Evolutionary conservation across 768 basidiomycete species (phyloP).

Genomic region (Podaxis sp.): DNA sequence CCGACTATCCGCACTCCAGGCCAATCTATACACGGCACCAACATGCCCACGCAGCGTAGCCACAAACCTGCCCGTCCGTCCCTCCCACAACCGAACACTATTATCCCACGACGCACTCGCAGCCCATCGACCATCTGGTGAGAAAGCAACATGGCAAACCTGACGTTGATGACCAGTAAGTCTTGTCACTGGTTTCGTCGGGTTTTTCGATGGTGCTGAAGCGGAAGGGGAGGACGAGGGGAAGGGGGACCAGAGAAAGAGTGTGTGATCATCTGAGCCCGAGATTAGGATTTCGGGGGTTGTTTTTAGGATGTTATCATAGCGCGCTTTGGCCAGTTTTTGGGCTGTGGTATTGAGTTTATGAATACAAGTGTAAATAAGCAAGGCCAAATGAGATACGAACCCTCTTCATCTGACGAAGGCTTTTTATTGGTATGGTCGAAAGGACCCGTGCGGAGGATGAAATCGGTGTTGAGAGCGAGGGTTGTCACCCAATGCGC

Average conservation of each 20-base stretch:
- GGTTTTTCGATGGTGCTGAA: slow-evolving; percentile 26
- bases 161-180: slow-evolving; percentile 95
- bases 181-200: slow-evolving; percentile 54
- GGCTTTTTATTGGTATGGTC: slow-evolving; percentile 85
- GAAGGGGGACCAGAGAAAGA: slow-evolving; percentile 93
- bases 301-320: slow-evolving; percentile 63
- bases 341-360: slow-evolving; percentile 52
- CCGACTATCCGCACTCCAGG: slow-evolving; percentile 94
- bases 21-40: slow-evolving; percentile 89
- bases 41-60: slow-evolving; percentile 92
- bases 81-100: slow-evolving; percentile 91
- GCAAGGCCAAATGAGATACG: slow-evolving; percentile 12
- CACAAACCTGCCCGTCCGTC: slow-evolving; percentile 80
- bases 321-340: slow-evolving; percentile 72
- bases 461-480: slow-evolving; percentile 92
- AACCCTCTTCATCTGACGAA: slow-evolving; percentile 80
- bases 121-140: slow-evolving; percentile 89
- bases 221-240: slow-evolving; percentile 37
- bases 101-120: slow-evolving; percentile 92
- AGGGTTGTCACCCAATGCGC: slow-evolving; percentile 99
- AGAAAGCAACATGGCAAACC: slow-evolving; percentile 91
- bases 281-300: slow-evolving; percentile 87
- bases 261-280: slow-evolving; percentile 96
- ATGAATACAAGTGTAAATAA: not conserved
- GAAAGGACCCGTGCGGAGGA: slow-evolving; percentile 92